These are phyloP conservation scores for Dactylonectria estremocensis DNA, from an alignment of 2,329 filamentous ascomycete genomes.

Conservation along the genomic window DNA sequence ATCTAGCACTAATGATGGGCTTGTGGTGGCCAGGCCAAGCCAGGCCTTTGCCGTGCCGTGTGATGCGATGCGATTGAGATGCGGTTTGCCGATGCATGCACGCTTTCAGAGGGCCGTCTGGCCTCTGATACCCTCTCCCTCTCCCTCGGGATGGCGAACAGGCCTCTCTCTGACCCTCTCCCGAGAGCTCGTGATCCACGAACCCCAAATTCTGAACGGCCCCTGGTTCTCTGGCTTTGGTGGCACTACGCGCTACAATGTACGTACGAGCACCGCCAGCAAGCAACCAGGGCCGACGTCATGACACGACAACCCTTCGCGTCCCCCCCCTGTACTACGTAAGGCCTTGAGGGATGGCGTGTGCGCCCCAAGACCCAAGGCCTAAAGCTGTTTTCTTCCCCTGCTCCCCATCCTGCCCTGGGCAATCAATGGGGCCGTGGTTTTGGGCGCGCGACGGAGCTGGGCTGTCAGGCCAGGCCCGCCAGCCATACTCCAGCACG, in stretches of 20 bases:
- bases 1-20: neutral
- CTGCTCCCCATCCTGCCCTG: conserved; percentile 15
- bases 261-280: conserved; percentile 3
- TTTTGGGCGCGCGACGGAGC: conserved; percentile 45
- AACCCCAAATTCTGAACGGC: conserved; percentile 28
- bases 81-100: conserved; percentile 37
- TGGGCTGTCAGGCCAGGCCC: conserved; percentile 42
- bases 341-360: conserved; percentile 42
- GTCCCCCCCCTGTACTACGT: conserved; percentile 41
- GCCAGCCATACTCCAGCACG: conserved; percentile 30
- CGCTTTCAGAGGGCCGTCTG: conserved; percentile 30
- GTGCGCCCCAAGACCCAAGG: conserved; percentile 37
- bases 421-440: conserved; percentile 38
- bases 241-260: neutral
- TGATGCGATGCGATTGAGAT: conserved; percentile 25
- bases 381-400: conserved; percentile 33
- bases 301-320: conserved; percentile 36
- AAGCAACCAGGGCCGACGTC: conserved; percentile 41
- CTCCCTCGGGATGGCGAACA: conserved; percentile 48
- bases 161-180: conserved; percentile 47
- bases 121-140: conserved; percentile 41
- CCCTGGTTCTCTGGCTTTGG: conserved; percentile 25
- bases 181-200: conserved; percentile 37
- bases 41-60: conserved; percentile 17
- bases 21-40: conserved; percentile 5